Percentiles rank a stretch among this genome's conserved stretches.
These are phyloP conservation scores for Seiridium cupressi DNA, from an alignment of 2,329 filamentous ascomycete species.

Conservation along the genomic window DNA sequence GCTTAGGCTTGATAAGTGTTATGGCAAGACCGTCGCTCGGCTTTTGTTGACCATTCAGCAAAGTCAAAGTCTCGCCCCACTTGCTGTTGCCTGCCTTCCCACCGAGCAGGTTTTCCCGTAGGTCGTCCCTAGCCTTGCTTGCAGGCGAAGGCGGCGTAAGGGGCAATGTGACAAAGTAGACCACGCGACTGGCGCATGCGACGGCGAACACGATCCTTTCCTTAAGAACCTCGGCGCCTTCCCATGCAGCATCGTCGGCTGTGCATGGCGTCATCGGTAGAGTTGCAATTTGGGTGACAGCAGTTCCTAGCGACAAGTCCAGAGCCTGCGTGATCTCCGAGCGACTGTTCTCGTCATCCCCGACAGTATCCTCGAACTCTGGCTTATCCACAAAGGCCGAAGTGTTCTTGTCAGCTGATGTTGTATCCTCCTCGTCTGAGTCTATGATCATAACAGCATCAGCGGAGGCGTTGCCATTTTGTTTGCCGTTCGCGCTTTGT, in stretches of 20 bases:
- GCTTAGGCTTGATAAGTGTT: slow-evolving; percentile 43
- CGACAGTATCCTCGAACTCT: slow-evolving; percentile 52
- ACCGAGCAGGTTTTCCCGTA: slow-evolving; percentile 48
- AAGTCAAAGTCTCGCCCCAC: slow-evolving; percentile 61
- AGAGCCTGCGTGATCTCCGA: slow-evolving; percentile 58
- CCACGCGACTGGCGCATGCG: slow-evolving; percentile 55
- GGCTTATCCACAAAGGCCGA: slow-evolving; percentile 48
- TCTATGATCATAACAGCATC: slow-evolving; percentile 63
- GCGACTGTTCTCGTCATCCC: slow-evolving; percentile 46
- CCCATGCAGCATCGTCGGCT: slow-evolving; percentile 47
- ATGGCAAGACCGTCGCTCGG: slow-evolving; percentile 56
- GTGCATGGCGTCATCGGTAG: slow-evolving; percentile 49
- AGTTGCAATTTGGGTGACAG: slow-evolving; percentile 55
- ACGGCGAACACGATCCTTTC: slow-evolving; percentile 61
- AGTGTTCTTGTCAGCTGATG: slow-evolving; percentile 21
- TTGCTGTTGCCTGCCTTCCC: slow-evolving; percentile 56
- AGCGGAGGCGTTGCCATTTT: slow-evolving; percentile 46
- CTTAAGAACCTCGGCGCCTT: slow-evolving; percentile 46
- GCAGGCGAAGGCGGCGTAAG: slow-evolving; percentile 60
- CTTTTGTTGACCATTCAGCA: slow-evolving; percentile 52
- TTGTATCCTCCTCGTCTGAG: slow-evolving; percentile 56
- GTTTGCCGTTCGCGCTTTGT: slow-evolving; percentile 36
- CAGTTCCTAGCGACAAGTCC: slow-evolving; percentile 57
- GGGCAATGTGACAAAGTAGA: slow-evolving; percentile 58
- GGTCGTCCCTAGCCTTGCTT: slow-evolving; percentile 55